Conservation (phyloP, 192 early-diverging fungal genomes). For the Coemansia sp. region DNA sequence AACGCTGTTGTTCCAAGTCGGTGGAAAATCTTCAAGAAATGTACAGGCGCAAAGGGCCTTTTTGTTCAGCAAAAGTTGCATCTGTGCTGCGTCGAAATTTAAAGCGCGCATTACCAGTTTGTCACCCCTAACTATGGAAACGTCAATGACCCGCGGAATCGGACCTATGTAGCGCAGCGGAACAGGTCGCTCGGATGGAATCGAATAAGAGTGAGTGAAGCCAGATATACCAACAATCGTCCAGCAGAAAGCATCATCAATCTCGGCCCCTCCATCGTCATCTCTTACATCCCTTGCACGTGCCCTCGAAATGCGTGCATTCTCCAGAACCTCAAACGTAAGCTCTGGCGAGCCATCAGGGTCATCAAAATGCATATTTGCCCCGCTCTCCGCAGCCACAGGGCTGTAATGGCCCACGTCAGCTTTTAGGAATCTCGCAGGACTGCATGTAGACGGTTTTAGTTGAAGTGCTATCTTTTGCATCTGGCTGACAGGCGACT, state of each 20-base stretch:
- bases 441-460: constrained; percentile 27
- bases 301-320: constrained; percentile 19
- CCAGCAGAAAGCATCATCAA: constrained; percentile 84
- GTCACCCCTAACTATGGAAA: constrained; percentile 1
- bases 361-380: constrained; percentile 36
- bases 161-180: constrained; percentile 17
- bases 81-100: constrained; percentile 15
- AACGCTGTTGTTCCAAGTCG: not conserved
- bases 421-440: constrained; percentile 35
- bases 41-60: constrained; percentile 7
- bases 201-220: constrained; percentile 46
- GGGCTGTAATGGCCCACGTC: constrained; percentile 45
- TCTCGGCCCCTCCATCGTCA: constrained; percentile 35
- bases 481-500: constrained; percentile 80
- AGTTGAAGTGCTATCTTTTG: constrained; percentile 75
- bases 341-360: constrained; percentile 51
- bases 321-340: constrained; percentile 44
- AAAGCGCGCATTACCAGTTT: constrained; percentile 14
- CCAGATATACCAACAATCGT: constrained; percentile 79
- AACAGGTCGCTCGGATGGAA: constrained; percentile 19
- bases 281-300: constrained; percentile 11
- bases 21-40: not conserved
- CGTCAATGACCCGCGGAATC: constrained; percentile 25
- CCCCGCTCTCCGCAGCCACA: constrained; percentile 2
- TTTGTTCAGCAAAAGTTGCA: constrained; percentile 30